These are phyloP conservation scores for Metschnikowia sp. DNA, from an alignment of 805 yeast species.

Conservation along the genomic window DNA sequence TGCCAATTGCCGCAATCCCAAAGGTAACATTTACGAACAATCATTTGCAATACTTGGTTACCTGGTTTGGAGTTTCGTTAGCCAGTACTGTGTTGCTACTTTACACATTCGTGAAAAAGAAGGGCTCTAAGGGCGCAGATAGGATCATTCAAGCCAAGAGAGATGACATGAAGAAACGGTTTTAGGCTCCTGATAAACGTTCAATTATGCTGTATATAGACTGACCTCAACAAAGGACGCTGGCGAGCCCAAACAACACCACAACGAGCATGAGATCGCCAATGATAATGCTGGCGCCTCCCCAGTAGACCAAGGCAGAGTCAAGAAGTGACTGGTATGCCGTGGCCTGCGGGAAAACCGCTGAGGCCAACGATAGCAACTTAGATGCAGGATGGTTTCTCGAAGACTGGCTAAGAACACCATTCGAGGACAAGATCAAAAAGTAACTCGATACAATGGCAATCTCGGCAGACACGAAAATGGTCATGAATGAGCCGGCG, in stretches of 20 bases:
- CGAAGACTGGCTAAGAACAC: conserved; percentile 22
- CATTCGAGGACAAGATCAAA: conserved; percentile 24
- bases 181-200: not conserved
- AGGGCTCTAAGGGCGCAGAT: conserved; percentile 35
- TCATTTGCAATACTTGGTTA: conserved; percentile 86
- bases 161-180: conserved; percentile 30
- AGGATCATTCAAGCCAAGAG: conserved; percentile 39
- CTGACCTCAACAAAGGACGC: conserved; percentile 15
- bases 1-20: conserved; percentile 85
- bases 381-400: conserved; percentile 28
- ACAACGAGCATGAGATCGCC: conserved; percentile 37
- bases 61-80: conserved; percentile 89
- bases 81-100: conserved; percentile 66
- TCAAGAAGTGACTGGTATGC: conserved; percentile 28
- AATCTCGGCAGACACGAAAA: conserved; percentile 31
- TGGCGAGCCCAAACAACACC: conserved; percentile 36
- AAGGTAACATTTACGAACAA: conserved; percentile 79
- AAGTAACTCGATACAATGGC: conserved; percentile 34
- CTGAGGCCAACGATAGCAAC: conserved; percentile 28
- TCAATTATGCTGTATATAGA: conserved; percentile 6
- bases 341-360: conserved; percentile 33
- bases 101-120: conserved; percentile 30
- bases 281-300: conserved; percentile 32
- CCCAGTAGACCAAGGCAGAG: conserved; percentile 34
- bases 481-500: conserved; percentile 22